These are phyloP conservation scores for Tanozyma kutaoensis DNA, from an alignment of 805 yeast genomes.

Conservation along the genomic window DNA sequence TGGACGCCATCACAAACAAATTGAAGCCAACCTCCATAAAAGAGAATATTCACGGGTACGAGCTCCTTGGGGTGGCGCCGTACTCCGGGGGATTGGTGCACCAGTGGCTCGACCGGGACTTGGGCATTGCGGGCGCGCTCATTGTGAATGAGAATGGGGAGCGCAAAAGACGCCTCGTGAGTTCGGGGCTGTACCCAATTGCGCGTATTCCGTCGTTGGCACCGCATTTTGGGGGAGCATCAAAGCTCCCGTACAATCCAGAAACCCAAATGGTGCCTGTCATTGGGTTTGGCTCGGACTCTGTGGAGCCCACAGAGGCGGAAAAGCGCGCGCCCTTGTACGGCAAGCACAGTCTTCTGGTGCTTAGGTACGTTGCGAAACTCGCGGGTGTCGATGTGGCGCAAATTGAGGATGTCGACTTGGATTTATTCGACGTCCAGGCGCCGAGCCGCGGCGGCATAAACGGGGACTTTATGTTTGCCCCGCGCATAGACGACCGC, in stretches of 20 bases:
- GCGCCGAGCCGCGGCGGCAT: conserved; percentile 23
- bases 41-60: conserved; percentile 15
- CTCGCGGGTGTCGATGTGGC: conserved; percentile 10
- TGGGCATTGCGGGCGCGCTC: conserved; percentile 27
- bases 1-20: conserved; percentile 23
- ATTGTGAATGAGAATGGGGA: conserved; percentile 11
- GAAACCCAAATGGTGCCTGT: conserved; percentile 29
- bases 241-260: conserved; percentile 14
- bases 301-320: conserved; percentile 8
- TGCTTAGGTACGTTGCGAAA: conserved; percentile 18
- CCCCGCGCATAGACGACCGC: conserved; percentile 28
- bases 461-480: conserved; percentile 20
- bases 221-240: conserved; percentile 19
- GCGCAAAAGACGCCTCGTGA: conserved; percentile 12
- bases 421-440: conserved; percentile 25
- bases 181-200: conserved; percentile 21
- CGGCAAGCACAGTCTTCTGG: conserved; percentile 16
- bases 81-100: conserved; percentile 22
- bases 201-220: conserved; percentile 28
- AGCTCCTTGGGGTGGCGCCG: conserved; percentile 25
- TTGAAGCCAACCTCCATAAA: conserved; percentile 17
- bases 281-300: conserved; percentile 10
- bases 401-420: conserved; percentile 17
- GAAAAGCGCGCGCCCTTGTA: conserved; percentile 14
- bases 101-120: conserved; percentile 28